Conservation (phyloP, 2,329 filamentous ascomycete species). For the Cladophialophora yegresii region DNA sequence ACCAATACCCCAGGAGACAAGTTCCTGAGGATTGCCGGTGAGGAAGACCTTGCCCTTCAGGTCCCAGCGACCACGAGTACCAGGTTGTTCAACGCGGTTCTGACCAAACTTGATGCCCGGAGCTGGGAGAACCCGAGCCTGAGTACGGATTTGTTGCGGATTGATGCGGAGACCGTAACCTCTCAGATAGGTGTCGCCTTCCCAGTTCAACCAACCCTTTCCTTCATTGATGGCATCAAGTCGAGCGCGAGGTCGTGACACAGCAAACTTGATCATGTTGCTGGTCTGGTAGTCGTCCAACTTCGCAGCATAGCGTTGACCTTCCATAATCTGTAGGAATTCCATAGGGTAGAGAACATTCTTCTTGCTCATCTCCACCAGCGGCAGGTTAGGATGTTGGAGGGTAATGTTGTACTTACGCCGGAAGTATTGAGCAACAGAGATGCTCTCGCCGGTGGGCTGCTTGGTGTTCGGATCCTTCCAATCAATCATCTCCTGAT, state of each 20-base stretch:
- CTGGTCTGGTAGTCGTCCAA: slow-evolving; percentile 67
- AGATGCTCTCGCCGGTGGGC: slow-evolving; percentile 52
- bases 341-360: slow-evolving; percentile 60
- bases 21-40: slow-evolving; percentile 60
- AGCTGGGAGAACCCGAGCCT: slow-evolving; percentile 69
- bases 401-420: slow-evolving; percentile 54
- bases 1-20: slow-evolving; percentile 76
- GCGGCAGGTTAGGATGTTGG: slow-evolving; percentile 53
- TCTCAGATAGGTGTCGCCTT: slow-evolving; percentile 66
- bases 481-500: slow-evolving; percentile 48
- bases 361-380: slow-evolving; percentile 61
- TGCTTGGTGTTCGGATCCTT: slow-evolving; percentile 46
- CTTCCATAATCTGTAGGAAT: slow-evolving; percentile 53
- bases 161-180: slow-evolving; percentile 75
- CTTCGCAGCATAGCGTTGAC: slow-evolving; percentile 62
- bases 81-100: slow-evolving; percentile 59
- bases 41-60: slow-evolving; percentile 79
- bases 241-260: slow-evolving; percentile 72
- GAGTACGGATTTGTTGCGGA: slow-evolving; percentile 62
- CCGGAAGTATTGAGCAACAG: slow-evolving; percentile 61
- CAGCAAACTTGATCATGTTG: slow-evolving; percentile 90
- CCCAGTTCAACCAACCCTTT: slow-evolving; percentile 68
- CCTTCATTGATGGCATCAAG: slow-evolving; percentile 67
- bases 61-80: slow-evolving; percentile 78
- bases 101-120: slow-evolving; percentile 68